Evolutionary conservation across 2,329 filamentous ascomycete genomes (phyloP), one percentile per base, ranked within the genome.

Genomic region (Alternaria viburni): DNA sequence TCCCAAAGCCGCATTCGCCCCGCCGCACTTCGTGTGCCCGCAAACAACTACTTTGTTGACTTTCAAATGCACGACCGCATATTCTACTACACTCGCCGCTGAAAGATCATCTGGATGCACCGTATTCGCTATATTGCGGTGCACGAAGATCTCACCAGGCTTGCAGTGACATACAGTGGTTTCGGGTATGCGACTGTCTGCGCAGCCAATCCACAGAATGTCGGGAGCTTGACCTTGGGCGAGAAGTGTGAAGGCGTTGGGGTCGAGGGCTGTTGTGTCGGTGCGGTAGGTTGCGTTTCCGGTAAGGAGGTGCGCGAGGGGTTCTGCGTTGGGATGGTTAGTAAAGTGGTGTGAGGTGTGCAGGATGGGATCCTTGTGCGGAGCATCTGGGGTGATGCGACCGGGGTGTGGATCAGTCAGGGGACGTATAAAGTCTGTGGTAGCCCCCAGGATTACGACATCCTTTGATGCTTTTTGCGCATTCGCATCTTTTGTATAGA

Each of bases 51-150:
- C 83, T 79, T 88, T 86, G 69, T 87, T 85, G 67, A 91, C 89
- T 71, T 90, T 88, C 36, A 96, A 83, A 76, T 91, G 85, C 61
- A 82, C 83, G 62, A 96, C 91, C 46, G 92, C 91, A 77, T 90
- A 96, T 76, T 95, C 90, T 76, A 96, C 90, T 49, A 95, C 92
- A 59, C 89, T 87, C 11, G 88, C 86, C 32, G 89, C 89, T 82
- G 88, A 92, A 78, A 95, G 87, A 78, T 97, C 93, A 72, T 88
- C 28, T 15, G 28, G 19, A 41, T 57, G 54, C 44, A 57, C 54
- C 11, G 54, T 88, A 83, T 96, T 96, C 80, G 92, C 93, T 78
- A 97, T 94, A 84, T 96, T 96, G 77, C 93, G 91, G 84, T 96
- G 93, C 56, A 93, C 91, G 79, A 96, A 96, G 70, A 96, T 89